phyloP scores from a whole-genome alignment of 1,284 basidiomycete genomes.

The Cryptococcus sp. region DNA sequence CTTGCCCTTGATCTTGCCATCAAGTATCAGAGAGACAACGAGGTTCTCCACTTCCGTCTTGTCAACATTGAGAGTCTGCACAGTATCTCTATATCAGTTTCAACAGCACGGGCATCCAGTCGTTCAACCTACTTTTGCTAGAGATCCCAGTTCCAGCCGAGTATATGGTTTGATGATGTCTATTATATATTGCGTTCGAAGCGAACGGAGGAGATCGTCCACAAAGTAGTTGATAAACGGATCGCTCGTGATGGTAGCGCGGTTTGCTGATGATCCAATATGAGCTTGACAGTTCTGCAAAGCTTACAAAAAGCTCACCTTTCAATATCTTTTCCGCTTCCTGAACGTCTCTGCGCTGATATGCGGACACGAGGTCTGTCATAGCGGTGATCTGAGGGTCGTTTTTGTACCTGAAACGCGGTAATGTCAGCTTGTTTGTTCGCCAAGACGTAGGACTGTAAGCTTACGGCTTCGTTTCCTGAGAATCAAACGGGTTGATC shows the following conservation, averaged over 20 bases:
- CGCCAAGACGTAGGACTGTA: too few species aligned
- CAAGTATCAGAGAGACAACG: constrained; percentile 88
- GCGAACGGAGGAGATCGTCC: constrained; percentile 86
- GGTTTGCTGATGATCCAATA: constrained; percentile 66
- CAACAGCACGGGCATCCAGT: background rate
- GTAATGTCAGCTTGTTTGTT: background rate
- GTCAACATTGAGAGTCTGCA: constrained; percentile 87
- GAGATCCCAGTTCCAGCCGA: constrained; percentile 83
- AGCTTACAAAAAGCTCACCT: constrained; percentile 62
- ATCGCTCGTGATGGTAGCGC: constrained; percentile 91
- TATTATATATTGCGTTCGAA: constrained; percentile 94
- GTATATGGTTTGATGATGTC: constrained; percentile 98
- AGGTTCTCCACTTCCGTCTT: constrained; percentile 87
- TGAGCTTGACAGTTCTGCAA: too few species aligned
- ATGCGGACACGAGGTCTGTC: constrained; percentile 95
- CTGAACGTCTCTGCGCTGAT: constrained; percentile 93
- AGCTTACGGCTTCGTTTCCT: constrained; percentile 93
- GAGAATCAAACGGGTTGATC: constrained; percentile 98
- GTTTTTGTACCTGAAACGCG: constrained; percentile 75
- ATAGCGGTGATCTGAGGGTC: constrained; percentile 96
- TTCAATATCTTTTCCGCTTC: constrained; percentile 90
- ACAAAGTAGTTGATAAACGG: constrained; percentile 90
- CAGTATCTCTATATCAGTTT: constrained; percentile 5
- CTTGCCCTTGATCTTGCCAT: constrained; percentile 89
- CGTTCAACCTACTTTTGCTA: constrained; percentile 68